These are phyloP conservation scores for Dillenia turbinata DNA, from an alignment of 164 flowering plant genomes.

Conservation along the genomic window DNA sequence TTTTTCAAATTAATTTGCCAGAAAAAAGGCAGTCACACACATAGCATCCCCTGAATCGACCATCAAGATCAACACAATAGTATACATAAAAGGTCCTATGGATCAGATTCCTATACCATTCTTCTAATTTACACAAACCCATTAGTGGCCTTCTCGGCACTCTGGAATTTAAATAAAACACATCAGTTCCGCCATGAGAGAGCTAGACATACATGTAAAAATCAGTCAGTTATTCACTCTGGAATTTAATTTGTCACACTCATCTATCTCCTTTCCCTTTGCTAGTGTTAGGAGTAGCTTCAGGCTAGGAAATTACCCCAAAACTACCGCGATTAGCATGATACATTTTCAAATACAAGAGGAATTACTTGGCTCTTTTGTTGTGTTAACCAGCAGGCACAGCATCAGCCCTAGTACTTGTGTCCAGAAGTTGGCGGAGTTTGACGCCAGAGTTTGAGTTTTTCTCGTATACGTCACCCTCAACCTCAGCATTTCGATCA, in stretches of 20 bases:
- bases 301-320: slow-evolving; percentile 32
- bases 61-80: no score
- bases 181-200: slow-evolving; percentile 28
- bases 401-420: slow-evolving; percentile 72
- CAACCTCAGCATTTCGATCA: slow-evolving; percentile 30
- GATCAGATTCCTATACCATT: no score
- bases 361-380: not conserved
- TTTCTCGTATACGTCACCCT: slow-evolving; percentile 41
- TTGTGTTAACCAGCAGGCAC: slow-evolving; percentile 74
- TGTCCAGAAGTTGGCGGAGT: slow-evolving; percentile 74
- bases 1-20: no score
- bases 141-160: slow-evolving; percentile 20
- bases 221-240: not conserved
- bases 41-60: no score
- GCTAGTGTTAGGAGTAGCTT: slow-evolving; percentile 42
- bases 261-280: not conserved
- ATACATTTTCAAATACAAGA: not conserved
- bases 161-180: slow-evolving; percentile 22
- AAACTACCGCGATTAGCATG: slow-evolving; percentile 18
- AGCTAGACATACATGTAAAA: slow-evolving; percentile 7
- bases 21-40: no score
- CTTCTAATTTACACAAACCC: not conserved
- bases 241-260: no score
- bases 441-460: slow-evolving; percentile 49
- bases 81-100: no score